These are phyloP conservation scores for Apiotrichum porosum DNA, from an alignment of 1,284 basidiomycete species.

Conservation along the genomic window DNA sequence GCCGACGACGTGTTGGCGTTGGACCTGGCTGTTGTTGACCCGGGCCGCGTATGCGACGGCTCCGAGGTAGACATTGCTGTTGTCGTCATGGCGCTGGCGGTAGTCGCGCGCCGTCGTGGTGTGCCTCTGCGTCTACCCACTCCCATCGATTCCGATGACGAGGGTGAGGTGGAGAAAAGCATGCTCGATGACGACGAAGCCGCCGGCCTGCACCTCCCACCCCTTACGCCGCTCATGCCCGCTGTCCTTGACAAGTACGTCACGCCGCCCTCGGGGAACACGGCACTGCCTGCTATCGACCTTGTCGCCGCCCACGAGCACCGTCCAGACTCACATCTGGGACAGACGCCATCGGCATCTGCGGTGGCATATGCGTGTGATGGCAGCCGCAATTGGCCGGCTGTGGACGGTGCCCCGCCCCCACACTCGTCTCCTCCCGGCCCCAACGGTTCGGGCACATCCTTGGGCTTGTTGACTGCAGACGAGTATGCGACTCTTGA, in stretches of 20 bases:
- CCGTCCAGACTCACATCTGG: no score
- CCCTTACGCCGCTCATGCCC: neutral
- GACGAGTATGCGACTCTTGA: neutral
- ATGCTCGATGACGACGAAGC: neutral
- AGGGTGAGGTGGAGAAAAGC: neutral
- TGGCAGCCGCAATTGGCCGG: no score
- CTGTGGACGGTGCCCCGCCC: no score
- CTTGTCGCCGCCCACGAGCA: no score
- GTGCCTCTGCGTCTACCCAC: conserved; percentile 8
- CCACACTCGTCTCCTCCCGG: no score
- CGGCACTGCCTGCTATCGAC: no score
- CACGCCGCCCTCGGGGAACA: neutral
- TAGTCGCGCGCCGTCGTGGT: conserved; percentile 26
- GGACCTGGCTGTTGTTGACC: conserved; percentile 27
- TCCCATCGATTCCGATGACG: neutral
- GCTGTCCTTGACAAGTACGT: neutral
- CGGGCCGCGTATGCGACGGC: conserved; percentile 17
- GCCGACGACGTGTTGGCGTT: conserved; percentile 26
- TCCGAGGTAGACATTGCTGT: conserved; percentile 21
- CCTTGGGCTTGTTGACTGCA: neutral
- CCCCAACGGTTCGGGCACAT: neutral
- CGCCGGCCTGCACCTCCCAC: neutral
- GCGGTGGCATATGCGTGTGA: no score
- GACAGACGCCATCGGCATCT: neutral
- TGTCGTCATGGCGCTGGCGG: conserved; percentile 29